Percentiles rank a stretch among this genome's conserved stretches.
Conservation (phyloP, 129 eudicot species). For the Cynara cardunculus region DNA sequence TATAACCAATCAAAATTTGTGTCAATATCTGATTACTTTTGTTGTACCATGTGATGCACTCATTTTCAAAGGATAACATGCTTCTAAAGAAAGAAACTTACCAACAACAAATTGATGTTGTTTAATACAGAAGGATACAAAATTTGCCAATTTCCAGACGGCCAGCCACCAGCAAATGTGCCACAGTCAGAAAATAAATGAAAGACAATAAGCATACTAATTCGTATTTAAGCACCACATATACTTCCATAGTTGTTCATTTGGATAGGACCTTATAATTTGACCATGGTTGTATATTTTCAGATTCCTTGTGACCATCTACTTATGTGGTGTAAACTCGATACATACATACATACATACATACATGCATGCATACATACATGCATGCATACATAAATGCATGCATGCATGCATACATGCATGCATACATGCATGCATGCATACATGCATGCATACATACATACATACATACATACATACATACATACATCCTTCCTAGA, state of each 20-base stretch:
- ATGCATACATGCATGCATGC: no score
- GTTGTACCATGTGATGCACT: neutral
- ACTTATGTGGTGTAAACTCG: neutral
- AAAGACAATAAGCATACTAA: conserved; percentile 6
- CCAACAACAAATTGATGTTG: conserved; percentile 99
- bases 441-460: no score
- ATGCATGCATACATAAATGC: no score
- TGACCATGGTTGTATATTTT: neutral
- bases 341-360: neutral
- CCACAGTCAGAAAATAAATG: conserved; percentile 3
- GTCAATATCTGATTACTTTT: neutral
- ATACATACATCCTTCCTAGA: no score
- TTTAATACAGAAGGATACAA: conserved; percentile 23
- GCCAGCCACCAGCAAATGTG: conserved; percentile 32
- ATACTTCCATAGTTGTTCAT: neutral
- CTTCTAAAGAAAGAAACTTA: conserved; percentile 39
- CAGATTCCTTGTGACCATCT: no score
- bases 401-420: no score
- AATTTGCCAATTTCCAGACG: conserved; percentile 27
- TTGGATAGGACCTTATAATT: neutral
- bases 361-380: no score
- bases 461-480: no score
- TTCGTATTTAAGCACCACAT: neutral
- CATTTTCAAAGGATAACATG: neutral
- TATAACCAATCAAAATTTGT: neutral